A percentile compares a stretch with the other conserved stretches of the same genome.
Evolutionary conservation across 768 basidiomycete genomes (phyloP).

Genomic region (Lactarius tabidus): DNA sequence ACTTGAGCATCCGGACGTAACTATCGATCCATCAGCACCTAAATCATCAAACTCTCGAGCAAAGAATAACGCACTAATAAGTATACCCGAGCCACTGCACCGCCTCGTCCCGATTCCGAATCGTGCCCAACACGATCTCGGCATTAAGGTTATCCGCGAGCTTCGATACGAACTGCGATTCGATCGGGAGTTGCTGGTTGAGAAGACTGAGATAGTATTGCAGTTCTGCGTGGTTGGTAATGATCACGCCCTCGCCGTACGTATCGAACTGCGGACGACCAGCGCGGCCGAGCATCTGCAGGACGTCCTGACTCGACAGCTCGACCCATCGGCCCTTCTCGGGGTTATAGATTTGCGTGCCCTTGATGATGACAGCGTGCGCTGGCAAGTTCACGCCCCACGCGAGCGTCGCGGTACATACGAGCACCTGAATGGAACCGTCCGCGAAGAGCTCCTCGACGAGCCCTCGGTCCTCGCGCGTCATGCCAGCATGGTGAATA

Average conservation of each 20-base stretch:
- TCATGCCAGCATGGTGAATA: conserved; percentile 98
- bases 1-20: conserved; percentile 91
- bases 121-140: conserved; percentile 92
- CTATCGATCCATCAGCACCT: conserved; percentile 39
- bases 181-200: conserved; percentile 98
- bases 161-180: conserved; percentile 88
- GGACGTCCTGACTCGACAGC: conserved; percentile 89
- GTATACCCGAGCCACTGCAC: conserved; percentile 98
- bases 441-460: conserved; percentile 95
- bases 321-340: conserved; percentile 99
- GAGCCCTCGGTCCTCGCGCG: conserved; percentile 80
- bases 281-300: conserved; percentile 98
- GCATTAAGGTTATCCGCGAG: conserved; percentile 96
- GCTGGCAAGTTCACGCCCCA: conserved; percentile 99
- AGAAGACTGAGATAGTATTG: conserved; percentile 94
- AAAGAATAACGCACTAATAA: conserved; percentile 46
- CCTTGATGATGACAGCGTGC: conserved; percentile 98
- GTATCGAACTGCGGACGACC: conserved; percentile 98
- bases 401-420: conserved; percentile 96
- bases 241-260: conserved; percentile 96
- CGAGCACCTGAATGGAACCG: conserved; percentile 88
- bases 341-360: conserved; percentile 99
- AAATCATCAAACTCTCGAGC: conserved; percentile 8
- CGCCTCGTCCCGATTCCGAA: conserved; percentile 93
- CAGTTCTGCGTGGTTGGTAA: conserved; percentile 94